phyloP scores from a whole-genome alignment of 495 filamentous ascomycete species.

The Monascus purpureus region DNA sequence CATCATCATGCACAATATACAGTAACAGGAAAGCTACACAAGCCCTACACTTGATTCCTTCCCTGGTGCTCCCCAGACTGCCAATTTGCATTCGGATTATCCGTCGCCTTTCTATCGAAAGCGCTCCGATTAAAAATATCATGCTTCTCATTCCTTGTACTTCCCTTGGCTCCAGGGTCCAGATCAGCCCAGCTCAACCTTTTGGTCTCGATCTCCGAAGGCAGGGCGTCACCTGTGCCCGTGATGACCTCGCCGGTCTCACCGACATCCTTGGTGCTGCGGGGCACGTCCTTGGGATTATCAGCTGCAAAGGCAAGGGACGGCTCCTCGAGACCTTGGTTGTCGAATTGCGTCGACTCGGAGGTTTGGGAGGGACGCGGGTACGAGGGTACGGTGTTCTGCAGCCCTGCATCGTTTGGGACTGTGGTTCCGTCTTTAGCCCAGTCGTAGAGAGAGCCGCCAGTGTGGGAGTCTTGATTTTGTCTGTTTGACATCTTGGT shows the following conservation, averaged over 20 bases:
- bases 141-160: constrained; percentile 29
- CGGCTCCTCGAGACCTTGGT: constrained; percentile 17
- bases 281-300: constrained; percentile 38
- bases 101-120: constrained; percentile 22
- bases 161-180: constrained; percentile 19
- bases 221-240: constrained; percentile 35
- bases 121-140: constrained; percentile 22
- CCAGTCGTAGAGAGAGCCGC: constrained; percentile 32
- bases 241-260: constrained; percentile 34
- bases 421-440: constrained; percentile 37
- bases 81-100: constrained; percentile 11
- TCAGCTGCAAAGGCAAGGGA: constrained; percentile 32
- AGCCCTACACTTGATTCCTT: not conserved
- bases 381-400: constrained; percentile 40
- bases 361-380: constrained; percentile 37
- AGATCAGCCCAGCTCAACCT: constrained; percentile 17
- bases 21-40: not conserved
- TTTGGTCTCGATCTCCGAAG: constrained; percentile 33
- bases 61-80: constrained; percentile 12
- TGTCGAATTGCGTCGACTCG: constrained; percentile 16
- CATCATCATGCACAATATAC: too few species aligned
- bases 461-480: constrained; percentile 13
- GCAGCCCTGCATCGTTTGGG: constrained; percentile 38
- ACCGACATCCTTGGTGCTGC: constrained; percentile 31
- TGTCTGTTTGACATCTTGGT: constrained; percentile 3